Conservation (phyloP, 768 basidiomycete genomes). For the Baorangia bicolor region DNA sequence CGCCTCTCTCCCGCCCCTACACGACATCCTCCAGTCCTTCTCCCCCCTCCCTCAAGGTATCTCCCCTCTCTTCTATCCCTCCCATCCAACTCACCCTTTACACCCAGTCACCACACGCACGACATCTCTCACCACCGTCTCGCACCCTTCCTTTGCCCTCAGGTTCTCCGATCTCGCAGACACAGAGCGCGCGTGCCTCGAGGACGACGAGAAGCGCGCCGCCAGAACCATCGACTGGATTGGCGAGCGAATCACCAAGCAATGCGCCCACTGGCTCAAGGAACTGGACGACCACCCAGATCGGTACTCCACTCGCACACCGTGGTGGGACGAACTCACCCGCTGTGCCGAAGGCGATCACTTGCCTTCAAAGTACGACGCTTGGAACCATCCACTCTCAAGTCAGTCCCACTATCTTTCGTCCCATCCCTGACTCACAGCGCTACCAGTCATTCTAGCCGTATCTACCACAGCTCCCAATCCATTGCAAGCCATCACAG, state of each 20-base stretch:
- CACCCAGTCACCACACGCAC: constrained; percentile 77
- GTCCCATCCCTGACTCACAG: constrained; percentile 11
- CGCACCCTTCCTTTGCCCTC: constrained; percentile 69
- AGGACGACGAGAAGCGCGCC: constrained; percentile 78
- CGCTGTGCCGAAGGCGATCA: constrained; percentile 77
- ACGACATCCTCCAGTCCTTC: constrained; percentile 79
- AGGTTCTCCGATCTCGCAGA: constrained; percentile 76
- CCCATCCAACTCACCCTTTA: constrained; percentile 3
- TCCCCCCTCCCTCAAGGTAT: constrained; percentile 80
- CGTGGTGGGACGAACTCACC: constrained; percentile 87
- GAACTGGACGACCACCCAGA: constrained; percentile 52
- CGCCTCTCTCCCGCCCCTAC: constrained; percentile 65
- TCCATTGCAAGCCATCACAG: constrained; percentile 74
- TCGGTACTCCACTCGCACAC: constrained; percentile 47
- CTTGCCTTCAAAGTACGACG: constrained; percentile 67
- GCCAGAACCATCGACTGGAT: constrained; percentile 87
- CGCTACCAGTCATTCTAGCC: constrained; percentile 64
- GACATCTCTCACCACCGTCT: constrained; percentile 64
- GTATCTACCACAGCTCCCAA: constrained; percentile 82
- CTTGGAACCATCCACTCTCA: constrained; percentile 86
- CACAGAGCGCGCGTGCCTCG: constrained; percentile 70
- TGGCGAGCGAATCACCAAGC: constrained; percentile 61
- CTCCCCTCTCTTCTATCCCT: constrained; percentile 10
- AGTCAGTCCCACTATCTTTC: constrained; percentile 44
- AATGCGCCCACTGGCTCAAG: constrained; percentile 69